phyloP scores from a whole-genome alignment of 306 rosid genomes.

The Corylus americana region DNA sequence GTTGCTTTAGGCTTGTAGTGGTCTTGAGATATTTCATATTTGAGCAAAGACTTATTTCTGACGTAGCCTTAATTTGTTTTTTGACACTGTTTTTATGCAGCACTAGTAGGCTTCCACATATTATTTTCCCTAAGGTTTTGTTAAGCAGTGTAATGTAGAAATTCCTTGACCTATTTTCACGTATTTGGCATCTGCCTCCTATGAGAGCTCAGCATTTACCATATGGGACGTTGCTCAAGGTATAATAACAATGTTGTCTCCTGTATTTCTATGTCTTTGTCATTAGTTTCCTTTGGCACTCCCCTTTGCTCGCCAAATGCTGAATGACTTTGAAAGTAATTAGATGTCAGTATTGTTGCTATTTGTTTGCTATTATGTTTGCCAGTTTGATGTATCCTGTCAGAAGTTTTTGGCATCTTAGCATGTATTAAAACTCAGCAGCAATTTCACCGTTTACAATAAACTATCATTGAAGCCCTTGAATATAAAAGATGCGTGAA shows the following conservation, averaged over 20 bases:
- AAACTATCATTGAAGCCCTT: neutral
- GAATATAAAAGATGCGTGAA: neutral
- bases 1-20: neutral
- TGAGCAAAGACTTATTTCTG: neutral
- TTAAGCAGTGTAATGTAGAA: neutral
- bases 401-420: neutral
- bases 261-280: constrained; percentile 10
- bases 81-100: neutral
- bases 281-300: constrained; percentile 10
- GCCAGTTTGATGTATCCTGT: neutral
- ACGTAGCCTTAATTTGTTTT: neutral
- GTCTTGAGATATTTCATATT: neutral
- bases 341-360: neutral
- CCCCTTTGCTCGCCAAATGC: neutral
- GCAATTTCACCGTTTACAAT: neutral
- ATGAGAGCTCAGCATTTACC: constrained; percentile 79
- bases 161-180: constrained; percentile 68
- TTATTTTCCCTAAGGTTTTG: neutral
- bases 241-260: constrained; percentile 22
- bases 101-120: constrained; percentile 9
- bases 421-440: neutral
- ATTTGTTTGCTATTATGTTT: neutral
- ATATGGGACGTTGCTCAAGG: constrained; percentile 99
- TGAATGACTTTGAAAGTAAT: constrained; percentile 17
- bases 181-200: constrained; percentile 87